These are phyloP conservation scores for Solanum acaule DNA, from an alignment of 257 asterid species.

Conservation along the genomic window DNA sequence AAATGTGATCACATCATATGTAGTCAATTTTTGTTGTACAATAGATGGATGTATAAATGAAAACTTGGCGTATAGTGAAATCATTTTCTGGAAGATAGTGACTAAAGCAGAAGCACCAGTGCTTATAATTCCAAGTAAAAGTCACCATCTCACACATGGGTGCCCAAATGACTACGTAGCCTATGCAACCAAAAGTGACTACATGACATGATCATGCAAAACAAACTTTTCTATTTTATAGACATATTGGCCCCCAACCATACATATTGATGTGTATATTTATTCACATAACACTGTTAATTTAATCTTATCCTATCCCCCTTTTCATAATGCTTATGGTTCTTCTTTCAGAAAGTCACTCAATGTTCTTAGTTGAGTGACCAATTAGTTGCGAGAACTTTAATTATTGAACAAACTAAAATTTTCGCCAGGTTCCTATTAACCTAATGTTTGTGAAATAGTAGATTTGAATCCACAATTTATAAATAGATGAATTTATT, in stretches of 20 bases:
- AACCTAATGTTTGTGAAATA: neutral
- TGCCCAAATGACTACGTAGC: conserved; percentile 1
- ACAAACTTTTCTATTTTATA: neutral
- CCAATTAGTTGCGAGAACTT: neutral
- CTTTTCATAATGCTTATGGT: neutral
- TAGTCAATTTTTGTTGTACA: neutral
- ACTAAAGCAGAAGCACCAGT: neutral
- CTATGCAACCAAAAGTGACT: conserved; percentile 4
- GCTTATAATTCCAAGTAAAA: neutral
- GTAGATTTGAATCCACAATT: neutral
- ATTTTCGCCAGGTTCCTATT: neutral
- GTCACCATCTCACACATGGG: conserved; percentile 4
- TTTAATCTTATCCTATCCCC: neutral
- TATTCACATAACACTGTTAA: neutral
- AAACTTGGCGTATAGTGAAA: neutral
- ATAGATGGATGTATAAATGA: neutral
- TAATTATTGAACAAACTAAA: no score
- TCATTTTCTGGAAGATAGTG: neutral
- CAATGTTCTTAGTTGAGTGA: no score
- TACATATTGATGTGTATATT: neutral
- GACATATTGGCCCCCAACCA: neutral
- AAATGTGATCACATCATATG: neutral
- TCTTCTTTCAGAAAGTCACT: no score
- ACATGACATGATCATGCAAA: conserved; percentile 2
- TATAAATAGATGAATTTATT: no score